Conservation (phyloP, 495 filamentous ascomycete genomes). For the Neohortaea acidophila region DNA sequence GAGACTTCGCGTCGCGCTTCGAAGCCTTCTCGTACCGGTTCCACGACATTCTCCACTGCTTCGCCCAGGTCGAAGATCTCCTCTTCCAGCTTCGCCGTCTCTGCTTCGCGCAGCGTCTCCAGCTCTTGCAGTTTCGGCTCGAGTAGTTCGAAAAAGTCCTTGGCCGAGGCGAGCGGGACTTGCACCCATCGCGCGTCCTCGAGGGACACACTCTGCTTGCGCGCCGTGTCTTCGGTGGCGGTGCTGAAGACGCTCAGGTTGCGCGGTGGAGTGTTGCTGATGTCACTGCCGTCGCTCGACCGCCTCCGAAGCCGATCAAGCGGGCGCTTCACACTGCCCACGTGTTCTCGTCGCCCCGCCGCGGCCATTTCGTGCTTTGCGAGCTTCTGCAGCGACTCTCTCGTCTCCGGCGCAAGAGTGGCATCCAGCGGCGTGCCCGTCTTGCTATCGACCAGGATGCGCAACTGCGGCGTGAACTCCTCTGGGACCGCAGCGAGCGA, state of each 20-base stretch:
- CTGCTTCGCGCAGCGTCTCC: constrained; percentile 41
- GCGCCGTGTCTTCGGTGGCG: not conserved
- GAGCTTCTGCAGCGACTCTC: constrained; percentile 36
- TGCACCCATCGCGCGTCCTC: constrained; percentile 30
- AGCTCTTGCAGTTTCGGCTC: constrained; percentile 45
- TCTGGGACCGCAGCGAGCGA: constrained; percentile 9
- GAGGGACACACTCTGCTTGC: not conserved
- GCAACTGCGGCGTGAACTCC: constrained; percentile 41
- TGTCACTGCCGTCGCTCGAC: not conserved
- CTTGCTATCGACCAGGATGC: constrained; percentile 38
- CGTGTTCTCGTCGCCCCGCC: constrained; percentile 3
- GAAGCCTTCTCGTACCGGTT: constrained; percentile 34
- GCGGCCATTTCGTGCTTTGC: constrained; percentile 16
- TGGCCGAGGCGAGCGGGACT: constrained; percentile 50
- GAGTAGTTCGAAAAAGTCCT: constrained; percentile 52
- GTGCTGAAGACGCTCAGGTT: not conserved
- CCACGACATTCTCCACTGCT: constrained; percentile 40
- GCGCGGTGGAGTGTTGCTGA: not conserved
- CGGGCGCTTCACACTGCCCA: constrained; percentile 1
- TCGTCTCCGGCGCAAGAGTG: constrained; percentile 38
- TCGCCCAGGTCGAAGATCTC: constrained; percentile 41
- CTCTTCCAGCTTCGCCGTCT: constrained; percentile 38
- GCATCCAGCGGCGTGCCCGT: constrained; percentile 42
- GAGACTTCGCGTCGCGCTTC: constrained; percentile 12
- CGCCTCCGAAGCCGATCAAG: not conserved